Conservation (phyloP, 371 early-diverging fungal genomes). For the Mucor circinelloides region DNA sequence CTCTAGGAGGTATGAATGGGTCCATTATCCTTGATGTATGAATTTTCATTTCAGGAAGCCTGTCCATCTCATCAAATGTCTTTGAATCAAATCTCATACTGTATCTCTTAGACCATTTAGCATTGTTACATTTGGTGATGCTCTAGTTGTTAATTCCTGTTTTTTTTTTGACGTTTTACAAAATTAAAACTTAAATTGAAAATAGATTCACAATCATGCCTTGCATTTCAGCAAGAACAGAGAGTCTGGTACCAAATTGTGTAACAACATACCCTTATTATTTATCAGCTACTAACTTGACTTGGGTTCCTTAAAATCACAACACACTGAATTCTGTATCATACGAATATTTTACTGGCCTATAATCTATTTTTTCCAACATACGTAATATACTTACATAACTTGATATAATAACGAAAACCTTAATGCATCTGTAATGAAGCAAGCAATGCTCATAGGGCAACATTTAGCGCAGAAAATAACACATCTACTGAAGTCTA, state of each 20-base stretch:
- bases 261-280: background rate
- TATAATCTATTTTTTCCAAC: background rate
- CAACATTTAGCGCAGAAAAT: too few species aligned
- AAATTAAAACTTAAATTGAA: constrained; percentile 2
- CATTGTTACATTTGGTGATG: background rate
- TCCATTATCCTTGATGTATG: constrained; percentile 19
- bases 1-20: constrained; percentile 21
- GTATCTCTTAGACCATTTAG: background rate
- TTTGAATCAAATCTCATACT: constrained; percentile 6
- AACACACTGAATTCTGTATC: background rate
- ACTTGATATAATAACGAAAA: background rate
- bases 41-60: constrained; percentile 13
- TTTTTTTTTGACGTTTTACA: constrained; percentile 1
- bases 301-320: background rate
- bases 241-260: background rate
- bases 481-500: too few species aligned
- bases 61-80: constrained; percentile 10
- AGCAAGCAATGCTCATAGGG: too few species aligned
- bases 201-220: background rate
- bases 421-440: background rate
- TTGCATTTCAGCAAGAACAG: background rate
- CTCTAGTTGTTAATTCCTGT: background rate
- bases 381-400: background rate
- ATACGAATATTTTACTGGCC: background rate
- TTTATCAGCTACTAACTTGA: background rate